Conservation (phyloP, 345 rosid genomes). For the Moricandia arvensis region DNA sequence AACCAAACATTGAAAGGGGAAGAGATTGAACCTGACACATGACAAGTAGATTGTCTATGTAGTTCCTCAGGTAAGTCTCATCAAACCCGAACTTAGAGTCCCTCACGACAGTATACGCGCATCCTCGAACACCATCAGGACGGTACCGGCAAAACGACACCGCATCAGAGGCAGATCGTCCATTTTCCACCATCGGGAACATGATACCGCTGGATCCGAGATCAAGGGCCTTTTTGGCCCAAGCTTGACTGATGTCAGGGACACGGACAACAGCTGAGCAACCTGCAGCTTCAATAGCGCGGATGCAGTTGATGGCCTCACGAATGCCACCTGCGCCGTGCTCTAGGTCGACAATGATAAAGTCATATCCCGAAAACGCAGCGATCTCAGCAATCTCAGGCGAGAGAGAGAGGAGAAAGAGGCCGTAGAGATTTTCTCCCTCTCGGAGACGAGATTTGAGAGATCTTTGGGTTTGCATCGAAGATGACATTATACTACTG, state of each 20-base stretch:
- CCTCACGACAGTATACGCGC: constrained; percentile 67
- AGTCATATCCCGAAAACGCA: constrained; percentile 70
- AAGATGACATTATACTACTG: not conserved
- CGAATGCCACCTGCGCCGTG: constrained; percentile 83
- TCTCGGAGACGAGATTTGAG: constrained; percentile 67
- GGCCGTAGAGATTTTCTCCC: constrained; percentile 68
- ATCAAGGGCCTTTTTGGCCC: constrained; percentile 87
- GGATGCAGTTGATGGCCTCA: constrained; percentile 64
- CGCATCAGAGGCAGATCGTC: constrained; percentile 54
- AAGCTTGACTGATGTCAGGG: constrained; percentile 59
- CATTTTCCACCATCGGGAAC: constrained; percentile 78
- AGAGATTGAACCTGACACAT: constrained; percentile 63
- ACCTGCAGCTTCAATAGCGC: constrained; percentile 52
- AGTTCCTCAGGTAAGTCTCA: constrained; percentile 56
- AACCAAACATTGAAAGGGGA: not conserved
- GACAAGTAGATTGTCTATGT: constrained; percentile 53
- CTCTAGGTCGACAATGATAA: constrained; percentile 74
- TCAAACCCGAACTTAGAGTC: constrained; percentile 71
- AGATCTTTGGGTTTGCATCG: constrained; percentile 2
- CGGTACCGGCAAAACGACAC: constrained; percentile 56
- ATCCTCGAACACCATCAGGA: constrained; percentile 63
- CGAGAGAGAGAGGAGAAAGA: constrained; percentile 75
- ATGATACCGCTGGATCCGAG: constrained; percentile 78
- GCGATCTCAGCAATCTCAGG: constrained; percentile 81
- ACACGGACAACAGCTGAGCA: constrained; percentile 70